Evolutionary conservation across 1,284 basidiomycete species (phyloP).

Genomic region (Bjerkandera adusta): DNA sequence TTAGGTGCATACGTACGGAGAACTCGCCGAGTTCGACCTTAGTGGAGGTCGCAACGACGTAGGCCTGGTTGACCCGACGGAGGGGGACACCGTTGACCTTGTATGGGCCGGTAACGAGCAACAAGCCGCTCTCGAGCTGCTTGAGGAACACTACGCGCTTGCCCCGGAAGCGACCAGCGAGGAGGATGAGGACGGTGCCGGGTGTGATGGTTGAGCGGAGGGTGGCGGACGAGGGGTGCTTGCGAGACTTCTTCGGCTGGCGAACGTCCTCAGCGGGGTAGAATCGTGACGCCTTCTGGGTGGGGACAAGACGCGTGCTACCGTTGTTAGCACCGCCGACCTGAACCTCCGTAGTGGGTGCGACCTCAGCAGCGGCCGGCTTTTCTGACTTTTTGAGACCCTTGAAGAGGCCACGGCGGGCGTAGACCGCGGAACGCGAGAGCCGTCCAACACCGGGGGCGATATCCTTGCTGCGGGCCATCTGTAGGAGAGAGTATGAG

Average conservation of each 20-base stretch:
- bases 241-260: conserved; percentile 90
- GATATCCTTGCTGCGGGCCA: conserved; percentile 92
- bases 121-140: conserved; percentile 90
- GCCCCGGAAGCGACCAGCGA: conserved; percentile 97
- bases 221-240: conserved; percentile 73
- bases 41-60: conserved; percentile 98
- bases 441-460: conserved; percentile 83
- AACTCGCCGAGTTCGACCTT: conserved; percentile 84
- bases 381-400: conserved; percentile 78
- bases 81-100: conserved; percentile 99
- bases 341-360: conserved; percentile 76
- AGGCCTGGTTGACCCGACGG: conserved; percentile 98
- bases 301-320: conserved; percentile 83
- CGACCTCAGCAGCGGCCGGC: conserved; percentile 55
- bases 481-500: conserved; percentile 44
- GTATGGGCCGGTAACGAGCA: conserved; percentile 97
- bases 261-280: conserved; percentile 97
- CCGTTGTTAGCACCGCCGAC: conserved; percentile 94
- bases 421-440: conserved; percentile 79
- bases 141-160: conserved; percentile 99
- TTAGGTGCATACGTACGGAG: conserved; percentile 48
- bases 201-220: conserved; percentile 91
- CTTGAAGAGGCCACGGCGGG: conserved; percentile 79
- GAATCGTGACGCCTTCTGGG: conserved; percentile 88
- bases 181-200: conserved; percentile 94